Base-by-base conservation (phyloP, 2,329 filamentous ascomycete genomes). In the Cercospora sp. region DNA sequence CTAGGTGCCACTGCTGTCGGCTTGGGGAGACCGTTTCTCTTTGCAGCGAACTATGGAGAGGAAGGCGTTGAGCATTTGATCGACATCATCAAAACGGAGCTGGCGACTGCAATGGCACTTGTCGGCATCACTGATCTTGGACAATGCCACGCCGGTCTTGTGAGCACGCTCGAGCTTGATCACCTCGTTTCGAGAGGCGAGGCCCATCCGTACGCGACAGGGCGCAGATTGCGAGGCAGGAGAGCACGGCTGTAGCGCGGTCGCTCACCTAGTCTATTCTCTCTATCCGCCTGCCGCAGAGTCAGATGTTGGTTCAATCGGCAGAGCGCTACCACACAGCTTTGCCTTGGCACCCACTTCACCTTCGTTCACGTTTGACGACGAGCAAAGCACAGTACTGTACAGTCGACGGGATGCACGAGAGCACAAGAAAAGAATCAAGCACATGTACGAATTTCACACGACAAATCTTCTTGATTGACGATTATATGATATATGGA, bases 31-130 rank as follows among this genome's bases (percentile, higher is more conserved):
- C 86, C 86, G 0, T 86, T 89, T 64, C 71, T 90, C 51, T 90
- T 84, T 72, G 84, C 85, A 1, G 73, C 90, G 67, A 86, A 84
- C 16, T 91, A 90, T 72, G 89, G 89, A 0, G 81, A 82, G 67
- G 80, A 80, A 70, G 83, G 88, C 23, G 78, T 81, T 12, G 80
- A 84, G 78, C 81, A 84, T 68, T 82, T 83, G 58, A 77, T 86
- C 10, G 82, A 85, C 16, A 74, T 74, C n/a, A 53, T 75, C 57
- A 74, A 72, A 67, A 72, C 69, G 9, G 88, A 91, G 76, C 75
- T 90, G 3, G 84, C 87, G 70, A 89, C 86, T 1, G 87, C 87
- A 1, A 90, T 90, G 88, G 84, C 85, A 53, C 83, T 90, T 79
- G 84, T 88, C 60, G 88, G 88, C 1, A 82, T 90, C 36, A 89